Evolutionary conservation across 2,329 filamentous ascomycete species (phyloP).

Genomic region (Colletotrichum falcatum): DNA sequence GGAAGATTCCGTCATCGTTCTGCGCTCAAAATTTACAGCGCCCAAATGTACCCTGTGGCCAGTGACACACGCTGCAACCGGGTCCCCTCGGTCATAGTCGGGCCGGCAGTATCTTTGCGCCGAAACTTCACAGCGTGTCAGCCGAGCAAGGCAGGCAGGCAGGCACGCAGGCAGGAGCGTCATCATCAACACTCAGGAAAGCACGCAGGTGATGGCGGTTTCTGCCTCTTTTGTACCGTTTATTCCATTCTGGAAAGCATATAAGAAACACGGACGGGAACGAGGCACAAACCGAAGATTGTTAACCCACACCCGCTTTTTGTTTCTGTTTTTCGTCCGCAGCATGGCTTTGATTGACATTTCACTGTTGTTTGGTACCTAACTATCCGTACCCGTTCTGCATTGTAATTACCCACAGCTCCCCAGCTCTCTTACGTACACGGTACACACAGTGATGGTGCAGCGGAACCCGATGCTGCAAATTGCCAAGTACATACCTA

Average conservation of each 20-base stretch:
- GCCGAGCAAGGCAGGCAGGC: constrained; percentile 11
- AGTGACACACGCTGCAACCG: constrained; percentile 10
- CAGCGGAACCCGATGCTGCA: not conserved
- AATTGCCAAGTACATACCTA: constrained; percentile 11
- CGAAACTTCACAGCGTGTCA: constrained; percentile 9
- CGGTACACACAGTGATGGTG: not conserved
- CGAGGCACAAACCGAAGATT: not conserved
- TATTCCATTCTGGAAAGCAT: not conserved
- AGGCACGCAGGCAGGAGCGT: not conserved
- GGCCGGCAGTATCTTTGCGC: constrained; percentile 22
- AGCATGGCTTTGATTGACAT: not conserved
- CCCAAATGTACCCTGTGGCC: constrained; percentile 1
- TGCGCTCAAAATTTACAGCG: constrained; percentile 32
- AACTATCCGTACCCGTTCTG: not conserved
- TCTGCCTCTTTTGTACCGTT: not conserved
- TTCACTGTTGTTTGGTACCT: too few species aligned
- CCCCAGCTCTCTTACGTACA: not conserved
- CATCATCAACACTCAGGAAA: not conserved
- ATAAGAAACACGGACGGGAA: not conserved
- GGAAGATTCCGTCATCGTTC: constrained; percentile 35
- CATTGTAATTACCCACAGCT: not conserved
- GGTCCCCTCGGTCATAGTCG: constrained; percentile 34
- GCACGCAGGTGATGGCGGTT: not conserved
- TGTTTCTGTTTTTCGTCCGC: not conserved
- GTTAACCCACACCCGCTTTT: not conserved